phyloP scores from a whole-genome alignment of 2,329 filamentous ascomycete species.

The Fusarium denticulatum region DNA sequence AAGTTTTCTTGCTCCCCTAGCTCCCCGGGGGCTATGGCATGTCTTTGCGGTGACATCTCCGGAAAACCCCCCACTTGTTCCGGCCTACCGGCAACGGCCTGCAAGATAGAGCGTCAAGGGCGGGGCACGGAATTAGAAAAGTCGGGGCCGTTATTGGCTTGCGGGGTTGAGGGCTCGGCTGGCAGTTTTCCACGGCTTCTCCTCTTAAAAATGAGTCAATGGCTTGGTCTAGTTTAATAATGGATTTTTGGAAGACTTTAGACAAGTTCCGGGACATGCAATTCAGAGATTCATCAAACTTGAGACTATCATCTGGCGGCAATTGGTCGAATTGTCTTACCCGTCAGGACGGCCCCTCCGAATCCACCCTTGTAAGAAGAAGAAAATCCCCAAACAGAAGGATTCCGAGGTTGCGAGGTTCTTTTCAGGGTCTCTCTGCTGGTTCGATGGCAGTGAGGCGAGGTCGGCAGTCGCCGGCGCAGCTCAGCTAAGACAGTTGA shows the following conservation, averaged over 20 bases:
- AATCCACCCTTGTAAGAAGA: not conserved
- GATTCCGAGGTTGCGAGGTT: constrained; percentile 18
- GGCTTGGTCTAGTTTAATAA: not conserved
- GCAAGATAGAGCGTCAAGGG: constrained; percentile 6
- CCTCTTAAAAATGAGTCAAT: not conserved
- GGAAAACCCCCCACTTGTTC: constrained; percentile 25
- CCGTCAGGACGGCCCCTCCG: not conserved
- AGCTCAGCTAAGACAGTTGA: constrained; percentile 17
- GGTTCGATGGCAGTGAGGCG: constrained; percentile 10
- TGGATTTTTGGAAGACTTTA: not conserved
- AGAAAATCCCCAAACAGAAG: not conserved
- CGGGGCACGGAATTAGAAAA: constrained; percentile 42
- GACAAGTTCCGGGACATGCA: not conserved
- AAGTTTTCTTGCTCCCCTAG: not conserved
- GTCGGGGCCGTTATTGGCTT: constrained; percentile 41
- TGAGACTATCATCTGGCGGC: not conserved
- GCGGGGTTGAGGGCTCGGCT: not conserved
- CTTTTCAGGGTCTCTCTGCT: constrained; percentile 1
- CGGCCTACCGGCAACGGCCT: constrained; percentile 23
- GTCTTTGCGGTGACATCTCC: constrained; percentile 6
- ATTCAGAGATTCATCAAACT: not conserved
- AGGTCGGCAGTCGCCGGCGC: constrained; percentile 25
- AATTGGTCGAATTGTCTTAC: not conserved
- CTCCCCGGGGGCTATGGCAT: not conserved
- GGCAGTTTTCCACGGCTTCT: constrained; percentile 10